phyloP scores from a whole-genome alignment of 192 early-diverging fungal genomes.

The Mortierella claussenii region DNA sequence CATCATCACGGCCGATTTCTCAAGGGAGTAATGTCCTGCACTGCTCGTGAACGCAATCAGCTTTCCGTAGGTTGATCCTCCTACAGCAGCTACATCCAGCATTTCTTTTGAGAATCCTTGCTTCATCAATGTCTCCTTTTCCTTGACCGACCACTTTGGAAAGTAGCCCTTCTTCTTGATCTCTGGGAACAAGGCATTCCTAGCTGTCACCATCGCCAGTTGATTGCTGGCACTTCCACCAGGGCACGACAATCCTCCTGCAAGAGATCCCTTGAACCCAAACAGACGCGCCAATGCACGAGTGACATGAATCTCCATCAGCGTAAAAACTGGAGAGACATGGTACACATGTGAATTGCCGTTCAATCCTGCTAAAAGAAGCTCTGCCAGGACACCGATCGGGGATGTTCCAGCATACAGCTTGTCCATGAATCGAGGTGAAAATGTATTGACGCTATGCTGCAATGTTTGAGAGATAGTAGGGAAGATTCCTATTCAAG shows the following conservation, averaged over 20 bases:
- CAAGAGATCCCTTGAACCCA: slow-evolving; percentile 59
- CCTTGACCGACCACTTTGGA: slow-evolving; percentile 31
- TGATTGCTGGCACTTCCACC: slow-evolving; percentile 83
- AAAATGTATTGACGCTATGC: slow-evolving; percentile 72
- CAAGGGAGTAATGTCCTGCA: slow-evolving; percentile 80
- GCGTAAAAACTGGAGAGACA: slow-evolving; percentile 74
- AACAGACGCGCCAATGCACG: slow-evolving; percentile 55
- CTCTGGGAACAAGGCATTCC: slow-evolving; percentile 71
- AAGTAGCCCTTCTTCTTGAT: slow-evolving; percentile 66
- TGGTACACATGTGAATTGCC: slow-evolving; percentile 83
- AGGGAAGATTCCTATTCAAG: slow-evolving; percentile 58
- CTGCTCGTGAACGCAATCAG: slow-evolving; percentile 76
- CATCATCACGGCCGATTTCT: slow-evolving; percentile 75
- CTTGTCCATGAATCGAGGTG: slow-evolving; percentile 83
- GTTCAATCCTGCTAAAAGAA: slow-evolving; percentile 77
- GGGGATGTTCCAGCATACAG: slow-evolving; percentile 82
- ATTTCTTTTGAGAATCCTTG: slow-evolving; percentile 7
- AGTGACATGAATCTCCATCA: slow-evolving; percentile 75
- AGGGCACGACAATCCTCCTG: slow-evolving; percentile 75
- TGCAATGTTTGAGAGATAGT: slow-evolving; percentile 57
- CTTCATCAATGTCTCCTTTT: slow-evolving; percentile 6
- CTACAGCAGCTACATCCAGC: slow-evolving; percentile 5
- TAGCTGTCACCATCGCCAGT: slow-evolving; percentile 79
- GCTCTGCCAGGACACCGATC: slow-evolving; percentile 77
- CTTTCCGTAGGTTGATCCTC: slow-evolving; percentile 34